These are phyloP conservation scores for Wickerhamiella vanderwaltii DNA, from an alignment of 805 yeast species.

Conservation along the genomic window DNA sequence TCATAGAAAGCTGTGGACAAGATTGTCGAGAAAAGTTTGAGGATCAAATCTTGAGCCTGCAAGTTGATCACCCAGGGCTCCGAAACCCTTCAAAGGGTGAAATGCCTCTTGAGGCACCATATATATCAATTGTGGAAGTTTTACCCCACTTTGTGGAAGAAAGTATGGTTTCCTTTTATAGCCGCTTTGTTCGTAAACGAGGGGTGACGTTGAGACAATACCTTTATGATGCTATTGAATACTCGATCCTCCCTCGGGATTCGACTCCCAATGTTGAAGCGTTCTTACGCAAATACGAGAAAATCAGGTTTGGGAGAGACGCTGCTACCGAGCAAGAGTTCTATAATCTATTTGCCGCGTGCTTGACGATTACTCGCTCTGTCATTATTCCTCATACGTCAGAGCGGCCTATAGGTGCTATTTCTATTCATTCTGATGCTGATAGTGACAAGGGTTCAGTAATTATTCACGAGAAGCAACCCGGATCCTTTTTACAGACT, in stretches of 20 bases:
- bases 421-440: neutral
- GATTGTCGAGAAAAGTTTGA: slow-evolving; percentile 8
- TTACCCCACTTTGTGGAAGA: slow-evolving; percentile 4
- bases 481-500: neutral
- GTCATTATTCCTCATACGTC: neutral
- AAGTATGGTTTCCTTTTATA: slow-evolving; percentile 1
- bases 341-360: neutral
- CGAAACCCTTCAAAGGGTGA: slow-evolving; percentile 2
- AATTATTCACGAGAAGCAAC: neutral
- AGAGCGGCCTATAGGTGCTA: neutral
- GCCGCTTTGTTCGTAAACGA: neutral
- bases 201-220: neutral
- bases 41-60: neutral
- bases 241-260: neutral
- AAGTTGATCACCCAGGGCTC: slow-evolving; percentile 4
- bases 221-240: neutral
- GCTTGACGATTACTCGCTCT: neutral
- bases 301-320: neutral
- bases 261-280: neutral
- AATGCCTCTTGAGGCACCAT: slow-evolving; percentile 1
- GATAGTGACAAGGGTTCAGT: neutral
- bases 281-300: slow-evolving; percentile 6
- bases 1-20: neutral
- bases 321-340: neutral
- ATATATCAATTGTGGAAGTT: slow-evolving; percentile 4